phyloP scores from a whole-genome alignment of 495 filamentous ascomycete species.

The Annulohypoxylon moriforme region DNA sequence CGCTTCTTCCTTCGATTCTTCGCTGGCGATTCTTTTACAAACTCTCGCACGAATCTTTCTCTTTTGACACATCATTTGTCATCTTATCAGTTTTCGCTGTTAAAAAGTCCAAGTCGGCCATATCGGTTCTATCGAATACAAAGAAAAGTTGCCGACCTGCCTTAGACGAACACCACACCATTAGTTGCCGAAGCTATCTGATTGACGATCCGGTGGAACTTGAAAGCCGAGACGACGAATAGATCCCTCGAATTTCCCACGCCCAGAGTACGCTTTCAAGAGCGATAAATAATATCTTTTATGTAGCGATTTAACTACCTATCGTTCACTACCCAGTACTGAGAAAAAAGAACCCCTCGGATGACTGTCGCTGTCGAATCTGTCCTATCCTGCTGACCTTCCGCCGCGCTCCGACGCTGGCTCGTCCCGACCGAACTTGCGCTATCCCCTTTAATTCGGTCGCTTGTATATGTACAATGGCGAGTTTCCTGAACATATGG shows the following conservation, averaged over 20 bases:
- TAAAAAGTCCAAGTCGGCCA: slow-evolving; percentile 5
- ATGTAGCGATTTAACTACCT: slow-evolving; percentile 6
- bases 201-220: slow-evolving; percentile 21
- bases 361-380: slow-evolving; percentile 43
- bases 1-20: slow-evolving; percentile 36
- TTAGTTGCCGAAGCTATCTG: slow-evolving; percentile 14
- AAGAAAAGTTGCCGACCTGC: slow-evolving; percentile 13
- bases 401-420: slow-evolving; percentile 47
- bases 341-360: slow-evolving; percentile 31
- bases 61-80: slow-evolving; percentile 9
- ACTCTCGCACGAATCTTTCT: slow-evolving; percentile 13
- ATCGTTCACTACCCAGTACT: background rate
- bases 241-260: background rate
- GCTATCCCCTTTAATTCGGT: slow-evolving; percentile 8
- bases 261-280: background rate
- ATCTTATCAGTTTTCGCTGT: slow-evolving; percentile 1
- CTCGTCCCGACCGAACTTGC: slow-evolving; percentile 33
- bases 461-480: slow-evolving; percentile 46
- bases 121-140: slow-evolving; percentile 14
- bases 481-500: slow-evolving; percentile 59
- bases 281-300: slow-evolving; percentile 19
- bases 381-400: slow-evolving; percentile 32
- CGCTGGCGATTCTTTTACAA: slow-evolving; percentile 22
- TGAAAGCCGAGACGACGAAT: slow-evolving; percentile 7
- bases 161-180: slow-evolving; percentile 16